These are phyloP conservation scores for Hirsutella thompsonii DNA, from an alignment of 2,329 filamentous ascomycete species.

Conservation along the genomic window DNA sequence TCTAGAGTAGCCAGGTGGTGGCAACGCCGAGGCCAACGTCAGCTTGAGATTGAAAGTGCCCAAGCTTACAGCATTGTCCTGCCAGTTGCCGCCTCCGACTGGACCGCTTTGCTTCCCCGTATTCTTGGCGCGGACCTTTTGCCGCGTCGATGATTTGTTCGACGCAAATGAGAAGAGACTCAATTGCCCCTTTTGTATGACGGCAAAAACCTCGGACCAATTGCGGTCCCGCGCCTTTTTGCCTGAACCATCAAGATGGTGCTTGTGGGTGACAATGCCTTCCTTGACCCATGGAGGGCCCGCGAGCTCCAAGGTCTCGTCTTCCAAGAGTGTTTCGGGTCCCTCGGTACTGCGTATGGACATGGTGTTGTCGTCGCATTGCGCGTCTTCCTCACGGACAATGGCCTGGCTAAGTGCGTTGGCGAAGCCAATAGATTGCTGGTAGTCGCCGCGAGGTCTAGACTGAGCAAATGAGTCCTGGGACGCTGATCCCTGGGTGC, in stretches of 20 bases:
- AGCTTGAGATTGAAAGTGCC: conserved; percentile 82
- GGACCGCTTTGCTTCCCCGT: conserved; percentile 41
- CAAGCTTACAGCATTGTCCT: conserved; percentile 84
- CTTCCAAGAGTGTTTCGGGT: conserved; percentile 59
- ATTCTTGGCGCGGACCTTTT: conserved; percentile 46
- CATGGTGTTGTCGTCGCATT: conserved; percentile 31
- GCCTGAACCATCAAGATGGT: conserved; percentile 81
- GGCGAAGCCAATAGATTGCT: conserved; percentile 94
- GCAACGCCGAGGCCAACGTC: conserved; percentile 80
- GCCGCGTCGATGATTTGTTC: conserved; percentile 60
- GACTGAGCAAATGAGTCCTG: conserved; percentile 79
- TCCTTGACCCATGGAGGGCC: conserved; percentile 99
- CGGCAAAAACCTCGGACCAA: conserved; percentile 91
- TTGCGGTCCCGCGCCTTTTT: conserved; percentile 89
- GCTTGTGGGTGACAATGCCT: conserved; percentile 89
- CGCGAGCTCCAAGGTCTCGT: conserved; percentile 80
- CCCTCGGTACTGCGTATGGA: conserved; percentile 48
- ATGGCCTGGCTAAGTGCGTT: conserved; percentile 95
- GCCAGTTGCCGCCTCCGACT: conserved; percentile 96
- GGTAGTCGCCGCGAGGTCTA: conserved; percentile 67
- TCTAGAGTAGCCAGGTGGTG: conserved; percentile 86
- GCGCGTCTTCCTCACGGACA: conserved; percentile 70
- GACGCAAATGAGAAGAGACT: conserved; percentile 85
- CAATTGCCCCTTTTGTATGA: conserved; percentile 89
- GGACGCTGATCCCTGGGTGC: conserved; percentile 83